These are phyloP conservation scores for Psilocybe tampanensis DNA, from an alignment of 768 basidiomycete species.

Conservation along the genomic window DNA sequence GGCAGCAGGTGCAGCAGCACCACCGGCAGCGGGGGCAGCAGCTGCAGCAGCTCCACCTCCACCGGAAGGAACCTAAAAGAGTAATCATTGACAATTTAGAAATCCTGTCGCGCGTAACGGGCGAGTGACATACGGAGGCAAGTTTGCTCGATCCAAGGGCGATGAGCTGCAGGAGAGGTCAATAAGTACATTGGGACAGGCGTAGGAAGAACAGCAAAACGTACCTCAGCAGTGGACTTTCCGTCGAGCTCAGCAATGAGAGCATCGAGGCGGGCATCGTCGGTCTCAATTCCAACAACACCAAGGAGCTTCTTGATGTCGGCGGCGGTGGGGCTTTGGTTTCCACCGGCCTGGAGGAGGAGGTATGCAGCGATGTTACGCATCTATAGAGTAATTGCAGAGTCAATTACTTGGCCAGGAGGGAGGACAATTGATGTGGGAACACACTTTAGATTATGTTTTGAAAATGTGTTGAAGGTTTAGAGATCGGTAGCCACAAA, in stretches of 20 bases:
- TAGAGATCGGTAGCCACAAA: conserved; percentile 84
- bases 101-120: neutral
- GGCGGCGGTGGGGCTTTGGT: conserved; percentile 78
- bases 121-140: conserved; percentile 73
- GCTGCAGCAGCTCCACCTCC: conserved; percentile 68
- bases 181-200: conserved; percentile 9
- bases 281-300: conserved; percentile 87
- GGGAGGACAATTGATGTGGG: neutral
- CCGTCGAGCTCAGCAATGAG: conserved; percentile 89
- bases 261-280: conserved; percentile 77
- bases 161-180: conserved; percentile 65
- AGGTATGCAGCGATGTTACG: conserved; percentile 95
- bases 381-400: conserved; percentile 53
- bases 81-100: neutral
- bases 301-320: conserved; percentile 89
- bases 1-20: conserved; percentile 60
- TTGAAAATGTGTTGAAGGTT: conserved; percentile 28
- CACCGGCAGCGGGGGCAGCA: conserved; percentile 54
- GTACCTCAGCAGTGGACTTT: conserved; percentile 83
- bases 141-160: conserved; percentile 92
- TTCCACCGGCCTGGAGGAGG: conserved; percentile 94
- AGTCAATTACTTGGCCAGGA: conserved; percentile 4
- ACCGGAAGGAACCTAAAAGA: conserved; percentile 81
- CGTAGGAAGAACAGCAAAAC: conserved; percentile 23
- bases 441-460: conserved; percentile 46